These are phyloP conservation scores for Boletus insuetus DNA, from an alignment of 768 basidiomycete genomes.

Conservation along the genomic window DNA sequence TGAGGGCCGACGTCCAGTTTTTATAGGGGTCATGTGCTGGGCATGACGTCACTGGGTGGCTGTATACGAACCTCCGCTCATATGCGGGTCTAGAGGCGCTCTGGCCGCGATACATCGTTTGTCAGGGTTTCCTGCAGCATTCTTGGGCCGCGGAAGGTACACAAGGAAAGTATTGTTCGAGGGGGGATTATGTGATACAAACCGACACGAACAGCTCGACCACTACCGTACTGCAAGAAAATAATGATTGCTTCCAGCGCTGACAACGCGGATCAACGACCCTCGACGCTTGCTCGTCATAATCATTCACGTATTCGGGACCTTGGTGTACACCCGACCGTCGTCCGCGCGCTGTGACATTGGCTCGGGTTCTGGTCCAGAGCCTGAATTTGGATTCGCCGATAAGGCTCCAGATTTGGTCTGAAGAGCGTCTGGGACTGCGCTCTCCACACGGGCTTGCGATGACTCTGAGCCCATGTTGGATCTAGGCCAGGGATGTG, in stretches of 20 bases:
- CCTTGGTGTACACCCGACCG: background rate
- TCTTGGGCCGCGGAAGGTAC: too few relatives aligned
- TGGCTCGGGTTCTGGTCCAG: background rate
- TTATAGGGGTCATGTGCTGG: slow-evolving; percentile 20
- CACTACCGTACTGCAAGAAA: too few relatives aligned
- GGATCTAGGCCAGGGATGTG: background rate
- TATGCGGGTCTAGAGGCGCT: too few relatives aligned
- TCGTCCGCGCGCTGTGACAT: background rate
- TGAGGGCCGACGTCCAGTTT: slow-evolving; percentile 16
- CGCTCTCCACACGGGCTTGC: background rate
- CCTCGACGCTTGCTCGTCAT: background rate
- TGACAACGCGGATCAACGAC: background rate
- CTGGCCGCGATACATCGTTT: too few relatives aligned
- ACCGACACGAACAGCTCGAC: too few relatives aligned
- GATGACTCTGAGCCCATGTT: background rate
- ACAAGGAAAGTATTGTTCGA: too few relatives aligned
- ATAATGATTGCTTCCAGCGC: too few relatives aligned
- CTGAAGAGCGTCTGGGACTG: background rate
- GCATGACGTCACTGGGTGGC: slow-evolving; percentile 28
- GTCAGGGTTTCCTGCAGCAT: too few relatives aligned
- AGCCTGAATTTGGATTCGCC: background rate
- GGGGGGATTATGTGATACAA: too few relatives aligned
- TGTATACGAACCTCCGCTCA: background rate
- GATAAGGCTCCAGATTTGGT: background rate
- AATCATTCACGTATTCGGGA: background rate